A percentile compares a stretch with the other conserved stretches of the same genome.
Conservation (phyloP, 768 basidiomycete genomes). For the Suillus alpinus region DNA sequence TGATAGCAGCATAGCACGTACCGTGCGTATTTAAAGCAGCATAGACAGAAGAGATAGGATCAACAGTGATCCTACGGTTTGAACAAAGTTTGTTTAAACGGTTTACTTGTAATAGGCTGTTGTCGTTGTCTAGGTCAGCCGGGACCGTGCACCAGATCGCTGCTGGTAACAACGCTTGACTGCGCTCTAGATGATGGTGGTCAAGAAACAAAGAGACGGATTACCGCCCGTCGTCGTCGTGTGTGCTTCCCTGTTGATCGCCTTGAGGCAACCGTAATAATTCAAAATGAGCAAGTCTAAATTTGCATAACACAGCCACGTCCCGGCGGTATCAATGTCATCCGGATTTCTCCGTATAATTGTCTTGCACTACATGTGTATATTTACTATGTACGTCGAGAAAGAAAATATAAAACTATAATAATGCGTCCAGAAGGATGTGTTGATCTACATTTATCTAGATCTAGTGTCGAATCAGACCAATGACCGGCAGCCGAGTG, state of each 20-base stretch:
- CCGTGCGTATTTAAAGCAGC: conserved; percentile 21
- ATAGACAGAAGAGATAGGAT: conserved; percentile 5
- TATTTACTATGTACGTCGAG: background rate
- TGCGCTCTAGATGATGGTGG: background rate
- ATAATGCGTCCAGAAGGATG: background rate
- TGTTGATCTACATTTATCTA: background rate
- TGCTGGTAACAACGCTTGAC: background rate
- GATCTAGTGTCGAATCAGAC: conserved; percentile 2
- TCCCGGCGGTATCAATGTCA: background rate
- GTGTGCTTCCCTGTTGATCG: background rate
- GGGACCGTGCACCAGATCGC: background rate
- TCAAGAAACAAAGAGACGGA: conserved; percentile 1
- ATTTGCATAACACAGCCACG: background rate
- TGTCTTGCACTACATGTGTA: too few species aligned
- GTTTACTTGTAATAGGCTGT: background rate
- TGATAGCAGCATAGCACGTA: conserved; percentile 14
- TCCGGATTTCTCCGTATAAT: background rate
- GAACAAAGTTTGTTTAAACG: background rate
- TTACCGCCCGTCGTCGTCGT: background rate
- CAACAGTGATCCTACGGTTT: background rate
- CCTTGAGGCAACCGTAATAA: background rate
- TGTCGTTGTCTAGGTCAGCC: background rate
- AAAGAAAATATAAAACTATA: background rate
- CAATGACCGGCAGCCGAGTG: background rate
- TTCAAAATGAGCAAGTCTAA: background rate